Evolutionary conservation across 805 yeast genomes (phyloP), one percentile per base, ranked within the genome.

Genomic region (Metschnikowia gruessii): DNA sequence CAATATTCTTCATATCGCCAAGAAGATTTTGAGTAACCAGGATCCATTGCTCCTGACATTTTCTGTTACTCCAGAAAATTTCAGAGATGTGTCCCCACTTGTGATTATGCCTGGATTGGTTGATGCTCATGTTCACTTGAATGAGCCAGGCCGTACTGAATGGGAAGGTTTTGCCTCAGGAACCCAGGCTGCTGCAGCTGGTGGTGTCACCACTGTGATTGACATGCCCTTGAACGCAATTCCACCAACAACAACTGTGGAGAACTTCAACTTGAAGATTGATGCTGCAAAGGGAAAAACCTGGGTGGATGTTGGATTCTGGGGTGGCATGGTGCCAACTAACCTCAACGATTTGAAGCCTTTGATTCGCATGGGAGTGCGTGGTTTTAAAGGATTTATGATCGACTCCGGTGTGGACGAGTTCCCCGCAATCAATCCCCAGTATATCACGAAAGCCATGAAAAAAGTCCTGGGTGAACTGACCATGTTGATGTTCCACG

Each of bases 101-200:
- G 79, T 78, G 28, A 75, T 91, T 11, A 70, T 92, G 72, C 97
- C 98, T 0, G 98, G 98, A 0, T 75, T 91, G 26, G 95, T 91
- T 3, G 98, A 91, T 60, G 79, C 96, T 4, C 98, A 91, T 64
- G 98, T 91, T 21, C 98, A 91, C 60, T 70, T 91, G 56, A 92
- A 92, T 64, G 98, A 92, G 60, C 97, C 98, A 0, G 98, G 98
- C n/a, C 73, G 97, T 56, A 91, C 97, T 1, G 96, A 90, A 52
- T 91, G 98, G 98, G 98, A 91, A 66, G 98, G 98, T 1, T 91
- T 92, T 63, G 96, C 83, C n/a, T 85, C 96, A 0, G 98, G 98
- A 0, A 91, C 98, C 0, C 83, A 84, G 61, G 87, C 96, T 2
- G 97, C 97, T 0, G 95, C 95, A 0, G 76, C 91, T 11, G 98